Percentiles rank a stretch among this genome's conserved stretches.
These are phyloP conservation scores for Dianthus caryophyllus DNA, from an alignment of 148 eudicot genomes.

Conservation along the genomic window DNA sequence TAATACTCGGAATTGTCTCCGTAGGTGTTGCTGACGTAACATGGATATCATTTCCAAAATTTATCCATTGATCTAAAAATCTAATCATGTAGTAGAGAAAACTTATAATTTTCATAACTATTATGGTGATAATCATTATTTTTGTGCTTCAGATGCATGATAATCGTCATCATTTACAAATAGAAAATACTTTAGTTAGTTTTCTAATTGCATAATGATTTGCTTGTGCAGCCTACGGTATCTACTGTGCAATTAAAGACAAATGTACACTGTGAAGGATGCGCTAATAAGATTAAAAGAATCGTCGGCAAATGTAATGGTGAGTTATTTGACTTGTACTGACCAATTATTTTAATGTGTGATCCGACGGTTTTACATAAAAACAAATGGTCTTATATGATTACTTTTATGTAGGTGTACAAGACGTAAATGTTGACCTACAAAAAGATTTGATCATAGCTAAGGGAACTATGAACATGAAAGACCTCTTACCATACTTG, in stretches of 20 bases:
- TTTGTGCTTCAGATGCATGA: slow-evolving; percentile 13
- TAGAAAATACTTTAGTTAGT: background rate
- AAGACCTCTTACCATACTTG: slow-evolving; percentile 55
- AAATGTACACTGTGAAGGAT: slow-evolving; percentile 45
- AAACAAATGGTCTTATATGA: too few species aligned
- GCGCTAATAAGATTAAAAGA: slow-evolving; percentile 43
- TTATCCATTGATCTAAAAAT: too few species aligned
- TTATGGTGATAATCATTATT: too few species aligned
- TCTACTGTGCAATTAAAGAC: slow-evolving; percentile 44
- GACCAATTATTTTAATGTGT: too few species aligned
- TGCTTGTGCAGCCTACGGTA: slow-evolving; percentile 27
- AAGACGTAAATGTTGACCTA: slow-evolving; percentile 47
- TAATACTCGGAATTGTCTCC: too few species aligned
- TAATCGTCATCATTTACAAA: slow-evolving; percentile 2
- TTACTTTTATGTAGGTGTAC: slow-evolving; percentile 44
- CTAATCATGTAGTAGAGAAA: too few species aligned
- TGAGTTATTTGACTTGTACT: slow-evolving; percentile 4
- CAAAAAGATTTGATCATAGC: slow-evolving; percentile 52
- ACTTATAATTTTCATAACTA: too few species aligned
- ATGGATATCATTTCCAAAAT: too few species aligned
- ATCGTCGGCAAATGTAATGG: slow-evolving; percentile 36
- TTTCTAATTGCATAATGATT: background rate
- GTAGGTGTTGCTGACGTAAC: too few species aligned
- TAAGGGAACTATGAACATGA: slow-evolving; percentile 65
- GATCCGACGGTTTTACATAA: too few species aligned